A percentile compares a stretch with the other conserved stretches of the same genome.
Conservation (phyloP, 805 yeast genomes). For the Starmerella bombi region DNA sequence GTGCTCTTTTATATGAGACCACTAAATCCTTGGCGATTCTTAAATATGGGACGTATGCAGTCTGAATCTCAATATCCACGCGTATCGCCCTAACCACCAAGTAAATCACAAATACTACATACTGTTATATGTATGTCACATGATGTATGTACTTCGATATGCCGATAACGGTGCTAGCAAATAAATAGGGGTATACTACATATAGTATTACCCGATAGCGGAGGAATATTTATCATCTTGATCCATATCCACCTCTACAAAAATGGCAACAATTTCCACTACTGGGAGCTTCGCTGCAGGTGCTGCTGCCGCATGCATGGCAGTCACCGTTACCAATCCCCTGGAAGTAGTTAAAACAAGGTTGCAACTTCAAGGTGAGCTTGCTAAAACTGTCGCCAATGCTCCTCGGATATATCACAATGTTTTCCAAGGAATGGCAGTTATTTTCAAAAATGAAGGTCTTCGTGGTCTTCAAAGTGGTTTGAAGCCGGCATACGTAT, state of each 20-base stretch:
- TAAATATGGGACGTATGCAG: not conserved
- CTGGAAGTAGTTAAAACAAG: conserved; percentile 87
- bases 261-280: conserved; percentile 26
- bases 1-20: too few species aligned
- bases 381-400: conserved; percentile 34
- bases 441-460: conserved; percentile 72
- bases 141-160: too few species aligned
- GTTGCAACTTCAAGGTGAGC: conserved; percentile 94
- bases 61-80: not conserved
- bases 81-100: not conserved
- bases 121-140: too few species aligned
- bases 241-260: too few species aligned
- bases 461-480: conserved; percentile 82
- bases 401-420: conserved; percentile 55
- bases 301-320: conserved; percentile 91
- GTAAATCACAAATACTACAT: not conserved
- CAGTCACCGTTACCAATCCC: conserved; percentile 94
- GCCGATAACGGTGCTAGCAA: too few species aligned
- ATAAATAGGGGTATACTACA: too few species aligned
- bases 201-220: not conserved
- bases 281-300: conserved; percentile 73
- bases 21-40: too few species aligned
- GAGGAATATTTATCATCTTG: not conserved
- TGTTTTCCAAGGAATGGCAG: conserved; percentile 67
- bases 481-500: conserved; percentile 71